Conservation (phyloP, 768 basidiomycete genomes). For the Suillus luteus region DNA sequence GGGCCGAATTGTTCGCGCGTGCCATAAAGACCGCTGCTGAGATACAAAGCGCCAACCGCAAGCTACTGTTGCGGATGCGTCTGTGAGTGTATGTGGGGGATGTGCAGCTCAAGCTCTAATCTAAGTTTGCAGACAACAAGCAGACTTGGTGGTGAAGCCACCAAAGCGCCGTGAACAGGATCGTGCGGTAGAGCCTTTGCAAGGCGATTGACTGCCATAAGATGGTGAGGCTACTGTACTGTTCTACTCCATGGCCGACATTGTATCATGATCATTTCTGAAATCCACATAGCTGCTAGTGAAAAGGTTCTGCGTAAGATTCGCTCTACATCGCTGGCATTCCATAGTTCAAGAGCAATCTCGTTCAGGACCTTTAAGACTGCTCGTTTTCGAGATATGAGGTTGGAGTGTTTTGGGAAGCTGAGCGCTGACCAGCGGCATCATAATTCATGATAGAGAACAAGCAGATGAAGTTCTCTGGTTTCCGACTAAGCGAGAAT, state of each 20-base stretch:
- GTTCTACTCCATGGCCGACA: neutral
- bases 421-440: neutral
- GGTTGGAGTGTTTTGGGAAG: neutral
- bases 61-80: slow-evolving; percentile 79
- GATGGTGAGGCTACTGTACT: neutral
- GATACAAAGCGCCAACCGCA: slow-evolving; percentile 73
- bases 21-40: slow-evolving; percentile 74
- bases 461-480: neutral
- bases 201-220: neutral
- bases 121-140: slow-evolving; percentile 62
- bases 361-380: neutral
- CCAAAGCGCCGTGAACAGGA: slow-evolving; percentile 46
- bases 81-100: slow-evolving; percentile 52
- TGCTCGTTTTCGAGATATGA: neutral
- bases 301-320: neutral
- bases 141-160: slow-evolving; percentile 71
- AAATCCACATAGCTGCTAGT: neutral
- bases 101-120: neutral
- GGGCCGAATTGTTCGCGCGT: slow-evolving; percentile 73
- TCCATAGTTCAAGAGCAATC: neutral
- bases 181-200: neutral
- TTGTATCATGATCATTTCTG: neutral
- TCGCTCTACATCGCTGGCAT: neutral
- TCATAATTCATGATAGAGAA: neutral
- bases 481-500: neutral